Conservation (phyloP, 2,329 filamentous ascomycete genomes). For the Colletotrichum horii region DNA sequence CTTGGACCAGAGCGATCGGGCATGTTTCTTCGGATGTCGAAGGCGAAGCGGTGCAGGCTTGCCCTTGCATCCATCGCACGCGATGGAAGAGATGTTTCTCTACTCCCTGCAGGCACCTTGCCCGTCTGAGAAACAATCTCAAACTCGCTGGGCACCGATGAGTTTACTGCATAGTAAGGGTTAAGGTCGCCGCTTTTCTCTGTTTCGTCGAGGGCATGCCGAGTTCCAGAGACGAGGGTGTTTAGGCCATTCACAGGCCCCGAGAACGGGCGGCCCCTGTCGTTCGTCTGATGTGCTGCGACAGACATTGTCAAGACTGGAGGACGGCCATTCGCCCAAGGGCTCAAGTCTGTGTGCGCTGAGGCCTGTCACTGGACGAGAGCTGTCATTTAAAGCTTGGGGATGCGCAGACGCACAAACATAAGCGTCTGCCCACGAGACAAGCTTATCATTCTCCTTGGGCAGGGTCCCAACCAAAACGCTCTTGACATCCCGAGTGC, state of each 20-base stretch:
- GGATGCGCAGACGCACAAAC: conserved; percentile 5
- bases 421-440: conserved; percentile 2
- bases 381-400: conserved; percentile 8
- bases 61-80: conserved; percentile 17
- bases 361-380: conserved; percentile 15
- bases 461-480: conserved; percentile 14
- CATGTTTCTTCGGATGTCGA: neutral
- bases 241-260: conserved; percentile 17
- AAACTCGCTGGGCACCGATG: neutral
- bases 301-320: conserved; percentile 17
- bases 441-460: conserved; percentile 7
- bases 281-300: conserved; percentile 23
- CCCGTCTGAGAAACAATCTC: conserved; percentile 13
- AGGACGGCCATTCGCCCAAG: neutral
- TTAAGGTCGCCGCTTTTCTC: neutral
- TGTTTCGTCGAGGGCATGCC: conserved; percentile 18
- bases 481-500: conserved; percentile 18
- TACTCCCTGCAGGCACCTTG: conserved; percentile 13
- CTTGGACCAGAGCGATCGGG: neutral
- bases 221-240: conserved; percentile 13
- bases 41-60: conserved; percentile 1
- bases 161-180: conserved; percentile 5
- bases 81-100: conserved; percentile 18
- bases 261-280: conserved; percentile 11
- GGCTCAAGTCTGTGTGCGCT: conserved; percentile 1